Percentiles rank a stretch among this genome's conserved stretches.
phyloP scores from a whole-genome alignment of 331 rosid species.

The Rhamnella rubrinervis region DNA sequence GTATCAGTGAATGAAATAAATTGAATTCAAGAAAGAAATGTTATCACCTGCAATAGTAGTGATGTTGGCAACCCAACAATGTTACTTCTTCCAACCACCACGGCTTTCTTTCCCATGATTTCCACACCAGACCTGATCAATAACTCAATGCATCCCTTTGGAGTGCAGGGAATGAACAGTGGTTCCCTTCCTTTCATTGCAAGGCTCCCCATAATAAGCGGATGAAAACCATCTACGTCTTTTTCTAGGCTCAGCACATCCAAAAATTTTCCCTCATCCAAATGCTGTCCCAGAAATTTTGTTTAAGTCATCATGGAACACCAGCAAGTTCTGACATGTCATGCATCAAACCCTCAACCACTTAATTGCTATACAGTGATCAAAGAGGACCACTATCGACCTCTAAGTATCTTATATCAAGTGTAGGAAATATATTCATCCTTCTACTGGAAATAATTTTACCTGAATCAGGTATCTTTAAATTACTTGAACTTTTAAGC shows the following conservation, averaged over 20 bases:
- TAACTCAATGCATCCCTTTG: slow-evolving; percentile 51
- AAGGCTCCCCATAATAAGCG: slow-evolving; percentile 47
- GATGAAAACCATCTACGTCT: slow-evolving; percentile 54
- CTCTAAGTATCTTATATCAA: not conserved
- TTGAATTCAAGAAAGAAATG: not conserved
- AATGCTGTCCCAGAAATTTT: slow-evolving; percentile 42
- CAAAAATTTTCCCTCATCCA: slow-evolving; percentile 41
- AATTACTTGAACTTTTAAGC: not conserved
- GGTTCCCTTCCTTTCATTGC: slow-evolving; percentile 56
- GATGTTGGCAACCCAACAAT: slow-evolving; percentile 49
- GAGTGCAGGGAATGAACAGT: slow-evolving; percentile 50
- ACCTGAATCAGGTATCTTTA: not conserved
- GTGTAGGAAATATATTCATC: not conserved
- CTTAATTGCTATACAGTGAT: slow-evolving; percentile 7
- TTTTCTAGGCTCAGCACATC: slow-evolving; percentile 43
- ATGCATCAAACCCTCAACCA: slow-evolving; percentile 29
- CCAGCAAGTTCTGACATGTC: slow-evolving; percentile 30
- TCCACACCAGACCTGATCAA: slow-evolving; percentile 47
- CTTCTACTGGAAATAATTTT: not conserved
- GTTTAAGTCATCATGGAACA: slow-evolving; percentile 38
- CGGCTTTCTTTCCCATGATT: slow-evolving; percentile 43
- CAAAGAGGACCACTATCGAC: slow-evolving; percentile 2
- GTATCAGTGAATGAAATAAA: not conserved
- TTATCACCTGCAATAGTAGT: slow-evolving; percentile 42
- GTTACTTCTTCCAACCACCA: slow-evolving; percentile 51